Conservation (phyloP, 164 flowering plant species). For the Umbilicus rupestris region DNA sequence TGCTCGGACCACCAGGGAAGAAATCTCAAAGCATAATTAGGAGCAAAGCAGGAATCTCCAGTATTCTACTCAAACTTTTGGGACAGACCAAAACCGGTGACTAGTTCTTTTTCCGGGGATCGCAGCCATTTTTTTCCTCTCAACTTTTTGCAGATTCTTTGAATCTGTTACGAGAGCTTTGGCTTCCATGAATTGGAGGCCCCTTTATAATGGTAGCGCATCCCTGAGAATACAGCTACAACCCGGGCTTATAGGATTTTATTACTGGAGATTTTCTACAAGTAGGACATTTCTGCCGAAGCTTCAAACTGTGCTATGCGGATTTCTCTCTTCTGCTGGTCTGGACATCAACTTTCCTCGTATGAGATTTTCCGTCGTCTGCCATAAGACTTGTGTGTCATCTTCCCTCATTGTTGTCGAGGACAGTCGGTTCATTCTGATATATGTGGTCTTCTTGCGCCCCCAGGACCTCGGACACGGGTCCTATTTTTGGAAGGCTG, state of each 20-base stretch:
- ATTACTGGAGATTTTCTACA: not conserved
- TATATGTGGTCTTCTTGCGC: not conserved
- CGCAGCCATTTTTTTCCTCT: slow-evolving; percentile 6
- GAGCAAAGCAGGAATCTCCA: slow-evolving; percentile 6
- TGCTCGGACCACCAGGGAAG: not conserved
- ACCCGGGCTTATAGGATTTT: not conserved
- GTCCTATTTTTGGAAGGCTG: not conserved
- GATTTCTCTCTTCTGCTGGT: not conserved
- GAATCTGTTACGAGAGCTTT: slow-evolving; percentile 10
- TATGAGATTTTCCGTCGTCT: not conserved
- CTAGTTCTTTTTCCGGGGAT: slow-evolving; percentile 7
- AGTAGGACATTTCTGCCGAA: not conserved
- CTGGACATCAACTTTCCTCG: not conserved
- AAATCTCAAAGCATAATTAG: not conserved
- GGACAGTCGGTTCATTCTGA: not conserved
- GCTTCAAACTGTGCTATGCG: not conserved
- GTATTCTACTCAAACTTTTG: slow-evolving; percentile 6
- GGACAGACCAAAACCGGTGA: not conserved
- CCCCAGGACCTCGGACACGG: not conserved
- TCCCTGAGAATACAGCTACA: slow-evolving; percentile 9
- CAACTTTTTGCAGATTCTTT: not conserved
- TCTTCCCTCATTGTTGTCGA: not conserved
- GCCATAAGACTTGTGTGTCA: not conserved
- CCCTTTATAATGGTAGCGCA: not conserved
- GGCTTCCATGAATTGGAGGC: not conserved